Conservation (phyloP, 352 stramenopile genomes). For the Nothophytophthora sp. region DNA sequence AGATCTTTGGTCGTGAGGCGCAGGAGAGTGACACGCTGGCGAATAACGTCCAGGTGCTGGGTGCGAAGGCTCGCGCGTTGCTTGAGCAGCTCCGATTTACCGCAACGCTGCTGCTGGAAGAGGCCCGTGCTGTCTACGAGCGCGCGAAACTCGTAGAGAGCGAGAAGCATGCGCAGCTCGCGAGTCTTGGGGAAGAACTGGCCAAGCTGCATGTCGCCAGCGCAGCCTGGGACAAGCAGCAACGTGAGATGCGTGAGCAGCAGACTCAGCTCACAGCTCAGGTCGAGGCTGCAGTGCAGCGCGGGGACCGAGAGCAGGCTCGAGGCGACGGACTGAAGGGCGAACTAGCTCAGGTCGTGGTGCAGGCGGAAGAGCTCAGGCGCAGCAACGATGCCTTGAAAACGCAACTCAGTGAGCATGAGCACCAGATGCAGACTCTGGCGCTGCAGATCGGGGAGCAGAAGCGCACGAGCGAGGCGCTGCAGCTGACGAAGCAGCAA, state of each 20-base stretch:
- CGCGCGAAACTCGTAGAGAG: slow-evolving; percentile 72
- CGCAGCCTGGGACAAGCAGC: slow-evolving; percentile 46
- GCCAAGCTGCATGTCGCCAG: slow-evolving; percentile 51
- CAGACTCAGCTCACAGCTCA: slow-evolving; percentile 41
- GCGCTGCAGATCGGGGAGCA: slow-evolving; percentile 60
- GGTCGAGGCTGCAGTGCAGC: slow-evolving; percentile 43
- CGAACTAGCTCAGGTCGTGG: slow-evolving; percentile 35
- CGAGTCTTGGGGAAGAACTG: slow-evolving; percentile 73
- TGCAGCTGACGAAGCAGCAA: slow-evolving; percentile 69
- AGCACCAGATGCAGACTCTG: slow-evolving; percentile 59
- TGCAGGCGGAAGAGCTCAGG: slow-evolving; percentile 41
- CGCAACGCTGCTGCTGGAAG: slow-evolving; percentile 55
- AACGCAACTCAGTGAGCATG: slow-evolving; percentile 48
- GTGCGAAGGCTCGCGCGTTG: slow-evolving; percentile 35
- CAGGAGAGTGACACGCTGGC: slow-evolving; percentile 51
- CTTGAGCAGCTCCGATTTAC: slow-evolving; percentile 59
- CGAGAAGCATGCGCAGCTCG: slow-evolving; percentile 79
- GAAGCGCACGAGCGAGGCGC: slow-evolving; percentile 45
- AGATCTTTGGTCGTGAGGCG: slow-evolving; percentile 64
- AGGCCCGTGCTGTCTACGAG: slow-evolving; percentile 73
- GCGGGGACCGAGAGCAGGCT: slow-evolving; percentile 24
- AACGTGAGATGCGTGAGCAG: slow-evolving; percentile 49
- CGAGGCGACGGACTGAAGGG: slow-evolving; percentile 43
- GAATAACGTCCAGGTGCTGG: slow-evolving; percentile 43
- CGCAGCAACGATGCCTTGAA: slow-evolving; percentile 53